A percentile compares a stretch with the other conserved stretches of the same genome.
Evolutionary conservation across 2,329 filamentous ascomycete species (phyloP).

Genomic region (Curvularia hawaiiensis): DNA sequence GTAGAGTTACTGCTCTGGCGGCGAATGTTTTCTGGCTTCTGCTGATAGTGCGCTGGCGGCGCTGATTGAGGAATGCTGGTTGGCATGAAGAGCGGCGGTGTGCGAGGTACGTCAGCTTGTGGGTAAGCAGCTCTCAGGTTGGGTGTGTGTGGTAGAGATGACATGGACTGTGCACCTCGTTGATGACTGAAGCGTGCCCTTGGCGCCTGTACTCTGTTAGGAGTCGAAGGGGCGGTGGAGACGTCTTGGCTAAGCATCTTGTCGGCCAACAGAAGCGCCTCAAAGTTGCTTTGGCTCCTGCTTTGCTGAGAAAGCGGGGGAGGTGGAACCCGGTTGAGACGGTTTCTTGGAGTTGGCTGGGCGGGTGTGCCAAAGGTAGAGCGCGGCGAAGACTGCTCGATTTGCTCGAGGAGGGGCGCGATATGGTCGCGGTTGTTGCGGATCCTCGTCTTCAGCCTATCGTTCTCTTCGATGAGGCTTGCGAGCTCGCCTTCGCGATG

Average conservation of each 20-base stretch:
- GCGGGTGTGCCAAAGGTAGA: conserved; percentile 59
- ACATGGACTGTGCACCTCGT: conserved; percentile 80
- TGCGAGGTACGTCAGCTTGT: conserved; percentile 62
- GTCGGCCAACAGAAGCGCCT: conserved; percentile 73
- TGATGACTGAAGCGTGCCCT: conserved; percentile 66
- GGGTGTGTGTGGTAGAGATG: conserved; percentile 81
- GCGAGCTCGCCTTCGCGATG: conserved; percentile 76
- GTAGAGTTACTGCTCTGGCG: conserved; percentile 73
- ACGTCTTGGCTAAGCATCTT: conserved; percentile 81
- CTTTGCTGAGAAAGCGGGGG: conserved; percentile 56
- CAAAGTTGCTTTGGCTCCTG: conserved; percentile 69
- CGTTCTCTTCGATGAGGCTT: conserved; percentile 74
- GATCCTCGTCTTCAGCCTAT: conserved; percentile 80
- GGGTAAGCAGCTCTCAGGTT: conserved; percentile 61
- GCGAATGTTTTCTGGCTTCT: conserved; percentile 45
- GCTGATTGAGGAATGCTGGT: conserved; percentile 44
- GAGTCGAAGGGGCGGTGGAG: conserved; percentile 75
- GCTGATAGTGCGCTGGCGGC: conserved; percentile 48
- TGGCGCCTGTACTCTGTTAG: conserved; percentile 56
- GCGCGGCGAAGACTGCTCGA: conserved; percentile 71
- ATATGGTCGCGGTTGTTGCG: conserved; percentile 89
- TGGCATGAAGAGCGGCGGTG: conserved; percentile 43
- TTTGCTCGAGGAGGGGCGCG: conserved; percentile 55
- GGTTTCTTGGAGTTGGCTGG: conserved; percentile 53
- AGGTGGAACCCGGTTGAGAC: conserved; percentile 37